Percentiles rank a stretch among this genome's conserved stretches.
Conservation (phyloP, 306 rosid genomes). For the Vigna radiata region DNA sequence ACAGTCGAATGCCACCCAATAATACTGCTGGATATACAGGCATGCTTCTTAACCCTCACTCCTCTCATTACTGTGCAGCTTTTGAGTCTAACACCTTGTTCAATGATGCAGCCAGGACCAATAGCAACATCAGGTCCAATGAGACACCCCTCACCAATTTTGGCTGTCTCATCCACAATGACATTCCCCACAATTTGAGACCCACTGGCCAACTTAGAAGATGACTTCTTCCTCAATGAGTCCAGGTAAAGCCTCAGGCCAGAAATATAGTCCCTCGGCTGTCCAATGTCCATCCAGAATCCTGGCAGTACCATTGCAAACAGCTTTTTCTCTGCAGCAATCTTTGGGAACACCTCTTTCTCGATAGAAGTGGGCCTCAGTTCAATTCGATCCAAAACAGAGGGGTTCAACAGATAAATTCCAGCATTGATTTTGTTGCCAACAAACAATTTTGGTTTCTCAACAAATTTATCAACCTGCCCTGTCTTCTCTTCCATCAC, state of each 20-base stretch:
- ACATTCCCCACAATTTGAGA: constrained; percentile 87
- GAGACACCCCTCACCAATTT: constrained; percentile 92
- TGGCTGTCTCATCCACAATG: constrained; percentile 86
- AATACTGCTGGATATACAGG: constrained; percentile 90
- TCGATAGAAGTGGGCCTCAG: constrained; percentile 98
- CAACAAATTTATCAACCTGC: constrained; percentile 92
- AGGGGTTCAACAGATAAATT: constrained; percentile 84
- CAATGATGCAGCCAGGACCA: constrained; percentile 95
- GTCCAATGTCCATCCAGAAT: constrained; percentile 99
- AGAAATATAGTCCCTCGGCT: constrained; percentile 91
- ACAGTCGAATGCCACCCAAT: constrained; percentile 97
- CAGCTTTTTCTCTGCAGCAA: constrained; percentile 84
- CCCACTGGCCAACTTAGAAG: constrained; percentile 78
- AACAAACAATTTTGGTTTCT: constrained; percentile 94
- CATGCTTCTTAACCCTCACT: constrained; percentile 85
- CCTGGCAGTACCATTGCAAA: constrained; percentile 99
- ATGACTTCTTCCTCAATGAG: constrained; percentile 79
- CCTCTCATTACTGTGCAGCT: constrained; percentile 97
- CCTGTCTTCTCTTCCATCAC: constrained; percentile 91
- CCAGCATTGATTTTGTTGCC: constrained; percentile 99
- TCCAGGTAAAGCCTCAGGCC: constrained; percentile 92
- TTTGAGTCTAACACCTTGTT: constrained; percentile 86
- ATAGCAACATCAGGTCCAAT: constrained; percentile 97
- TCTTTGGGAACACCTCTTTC: constrained; percentile 94
- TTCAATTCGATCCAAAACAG: constrained; percentile 87